phyloP scores from a whole-genome alignment of 192 early-diverging fungal species.

The Lunasporangiospora selenospora region DNA sequence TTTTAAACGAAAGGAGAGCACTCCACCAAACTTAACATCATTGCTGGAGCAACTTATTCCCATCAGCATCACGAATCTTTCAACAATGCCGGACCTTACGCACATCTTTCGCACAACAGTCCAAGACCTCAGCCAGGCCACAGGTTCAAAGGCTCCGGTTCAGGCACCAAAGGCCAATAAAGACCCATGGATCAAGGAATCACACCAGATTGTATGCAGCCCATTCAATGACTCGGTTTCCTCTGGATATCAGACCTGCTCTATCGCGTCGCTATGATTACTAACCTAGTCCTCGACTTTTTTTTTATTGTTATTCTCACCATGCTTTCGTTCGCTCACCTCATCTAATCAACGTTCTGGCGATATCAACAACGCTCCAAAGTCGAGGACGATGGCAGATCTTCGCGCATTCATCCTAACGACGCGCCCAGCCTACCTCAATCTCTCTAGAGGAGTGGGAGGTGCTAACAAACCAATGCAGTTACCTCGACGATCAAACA shows the following conservation, averaged over 20 bases:
- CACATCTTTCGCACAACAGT: constrained; percentile 36
- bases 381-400: constrained; percentile 43
- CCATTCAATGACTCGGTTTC: not conserved
- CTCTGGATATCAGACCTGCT: not conserved
- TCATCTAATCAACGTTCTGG: not conserved
- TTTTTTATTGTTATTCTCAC: not conserved
- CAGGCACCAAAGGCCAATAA: constrained; percentile 3
- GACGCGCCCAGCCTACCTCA: constrained; percentile 38
- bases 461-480: not conserved
- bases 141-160: not conserved
- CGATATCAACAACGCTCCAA: not conserved
- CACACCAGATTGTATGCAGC: constrained; percentile 30
- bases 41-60: no score
- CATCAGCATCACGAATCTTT: no score
- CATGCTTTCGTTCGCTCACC: not conserved
- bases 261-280: not conserved
- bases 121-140: constrained; percentile 26
- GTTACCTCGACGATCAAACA: constrained; percentile 16
- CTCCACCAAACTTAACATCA: no score
- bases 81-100: constrained; percentile 44
- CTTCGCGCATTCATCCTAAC: constrained; percentile 38
- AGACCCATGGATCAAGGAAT: constrained; percentile 35
- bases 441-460: constrained; percentile 17
- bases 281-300: not conserved
- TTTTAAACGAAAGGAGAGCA: no score